Base-by-base conservation (phyloP, 2,329 filamentous ascomycete genomes). In the Ophiostoma sp. region DNA sequence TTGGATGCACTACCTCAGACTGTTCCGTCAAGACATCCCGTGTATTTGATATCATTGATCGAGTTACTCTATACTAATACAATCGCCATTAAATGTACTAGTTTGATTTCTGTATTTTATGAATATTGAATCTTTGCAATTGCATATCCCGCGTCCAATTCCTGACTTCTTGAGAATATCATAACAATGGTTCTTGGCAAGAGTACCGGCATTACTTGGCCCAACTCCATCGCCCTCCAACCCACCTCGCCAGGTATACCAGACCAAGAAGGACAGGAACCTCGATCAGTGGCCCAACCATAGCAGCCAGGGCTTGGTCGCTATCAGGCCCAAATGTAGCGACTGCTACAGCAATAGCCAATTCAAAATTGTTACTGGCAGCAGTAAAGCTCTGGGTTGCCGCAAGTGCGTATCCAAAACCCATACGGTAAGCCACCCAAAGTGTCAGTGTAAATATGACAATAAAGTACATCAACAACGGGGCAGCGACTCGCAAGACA, bases 301-400 rank as follows among this genome's bases (percentile, higher is more conserved):
- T 96, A 8, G 90, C 84, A 0, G 93, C 92, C 64, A 96, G 81
- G 0, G 93, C 93, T 79, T 96, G 89, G 67, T 93, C 88, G 75
- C 91, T 94, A 57, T 90, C 81, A 0, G 89, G 84, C 0, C 93
- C 93, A 79, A 90, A 96, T 0, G 90, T 90, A 0, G 93, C 90
- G 3, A 96, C 89, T 0, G 91, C 91, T 0, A 97, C 93, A 0
- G 93, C 93, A 79, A 97, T 96, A 0, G 93, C 92, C 33, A 97
- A 81, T 81, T 97, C 93, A 76, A 97, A 97, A 77, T 97, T 96
- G 77, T 97, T 97, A 77, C 93, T 96, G 0, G 92, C 91, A 0
- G 92, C 94, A 0, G 92, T 96, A 75, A 96, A 95, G 76, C 91
- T 93, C 79, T 96, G 92, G 1, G 92, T 94, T 13, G 85, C 84